Base-by-base conservation (phyloP, 495 filamentous ascomycete genomes). In the Talaromyces adpressus region DNA sequence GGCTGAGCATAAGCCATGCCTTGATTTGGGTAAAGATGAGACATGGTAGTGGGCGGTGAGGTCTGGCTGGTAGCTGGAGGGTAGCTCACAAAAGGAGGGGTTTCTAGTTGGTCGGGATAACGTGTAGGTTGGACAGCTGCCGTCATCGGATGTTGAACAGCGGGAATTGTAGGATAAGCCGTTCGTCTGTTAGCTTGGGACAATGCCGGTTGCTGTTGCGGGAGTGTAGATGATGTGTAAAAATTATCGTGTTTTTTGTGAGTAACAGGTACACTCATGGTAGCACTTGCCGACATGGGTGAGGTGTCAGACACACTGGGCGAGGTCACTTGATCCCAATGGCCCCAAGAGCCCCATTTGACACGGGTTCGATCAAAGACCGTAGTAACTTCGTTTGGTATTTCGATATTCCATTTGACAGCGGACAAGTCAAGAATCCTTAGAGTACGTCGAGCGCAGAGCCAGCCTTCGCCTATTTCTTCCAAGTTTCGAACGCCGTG, bases 381-480 rank as follows among this genome's bases (percentile, higher is more conserved):
- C 2, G 81, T 71, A 2, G 82, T 77, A 0, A 93, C 94, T 73
- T 97, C 93, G 63, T 89, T 86, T 0, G 95, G 95, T 16, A 98
- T 74, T 41, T 91, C 85, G 18, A 97, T 85, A 11, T 88, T 88
- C 94, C 94, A 98, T 64, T 92, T 91, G 25, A 84, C 83, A 6
- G 89, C 90, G n/a, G 95, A 85, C 27, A 93, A 84, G 62, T 88
- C 91, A 45, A 98, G 79, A 41, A 97, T 96, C 60, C 87, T 82
- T 1, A 98, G 81, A 0, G 95, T 92, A 22, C 93, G 82, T 34
- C 92, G 82, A 12, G 92, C 95, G 68, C 93, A 93, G 3, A 91
- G 85, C 94, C 94, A 98, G 64, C 89, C 87, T 74, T 97, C 93
- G 1, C 90, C 92, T 67, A 98, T 97, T 70, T 98, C 95, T 74